These are phyloP conservation scores for Bigelowiella natans DNA, from an alignment of 78 protist species.

Conservation along the genomic window DNA sequence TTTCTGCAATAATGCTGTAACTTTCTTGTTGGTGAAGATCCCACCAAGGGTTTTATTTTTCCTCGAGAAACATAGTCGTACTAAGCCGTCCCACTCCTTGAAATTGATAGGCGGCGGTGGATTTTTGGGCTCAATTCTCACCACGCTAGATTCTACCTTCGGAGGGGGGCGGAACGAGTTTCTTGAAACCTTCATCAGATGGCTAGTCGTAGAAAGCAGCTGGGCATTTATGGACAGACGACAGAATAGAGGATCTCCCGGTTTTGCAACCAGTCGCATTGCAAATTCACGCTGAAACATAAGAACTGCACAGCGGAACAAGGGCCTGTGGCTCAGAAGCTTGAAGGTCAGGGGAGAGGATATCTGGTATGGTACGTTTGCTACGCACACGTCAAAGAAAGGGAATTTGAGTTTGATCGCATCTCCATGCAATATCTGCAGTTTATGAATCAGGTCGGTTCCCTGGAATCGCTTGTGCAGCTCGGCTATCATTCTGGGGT, in stretches of 20 bases:
- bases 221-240: slow-evolving; percentile 91
- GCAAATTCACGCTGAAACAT: slow-evolving; percentile 85
- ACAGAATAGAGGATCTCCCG: slow-evolving; percentile 90
- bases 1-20: not conserved
- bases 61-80: slow-evolving; percentile 78
- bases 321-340: slow-evolving; percentile 63
- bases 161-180: slow-evolving; percentile 98
- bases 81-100: slow-evolving; percentile 31
- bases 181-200: slow-evolving; percentile 72
- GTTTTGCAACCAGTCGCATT: slow-evolving; percentile 77
- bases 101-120: slow-evolving; percentile 92
- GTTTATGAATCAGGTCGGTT: slow-evolving; percentile 38
- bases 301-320: slow-evolving; percentile 25
- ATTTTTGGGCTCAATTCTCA: slow-evolving; percentile 78
- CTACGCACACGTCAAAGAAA: slow-evolving; percentile 69
- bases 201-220: slow-evolving; percentile 67
- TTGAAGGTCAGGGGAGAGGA: slow-evolving; percentile 95
- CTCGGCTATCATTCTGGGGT: slow-evolving; percentile 96
- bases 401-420: slow-evolving; percentile 29
- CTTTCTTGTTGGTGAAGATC: slow-evolving; percentile 4
- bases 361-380: slow-evolving; percentile 87
- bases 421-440: slow-evolving; percentile 67
- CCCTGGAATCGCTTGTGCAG: slow-evolving; percentile 85
- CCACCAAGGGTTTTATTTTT: slow-evolving; percentile 86
- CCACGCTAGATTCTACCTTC: slow-evolving; percentile 91